phyloP scores from a whole-genome alignment of 2,329 filamentous ascomycete species.

The Penicillium sp. region DNA sequence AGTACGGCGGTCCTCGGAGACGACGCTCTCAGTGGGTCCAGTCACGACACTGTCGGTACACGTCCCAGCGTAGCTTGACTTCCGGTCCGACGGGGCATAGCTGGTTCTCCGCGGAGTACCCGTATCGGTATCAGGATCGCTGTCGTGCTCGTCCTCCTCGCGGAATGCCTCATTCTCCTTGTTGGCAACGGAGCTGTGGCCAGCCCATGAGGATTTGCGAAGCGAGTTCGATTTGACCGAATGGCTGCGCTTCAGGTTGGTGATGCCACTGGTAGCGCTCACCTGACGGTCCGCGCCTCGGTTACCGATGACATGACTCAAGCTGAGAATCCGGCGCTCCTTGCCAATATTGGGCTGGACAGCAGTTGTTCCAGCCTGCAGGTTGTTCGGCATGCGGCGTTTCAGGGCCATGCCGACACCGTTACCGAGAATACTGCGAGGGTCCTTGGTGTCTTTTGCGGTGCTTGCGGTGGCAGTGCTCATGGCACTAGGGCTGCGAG shows the following conservation, averaged over 20 bases:
- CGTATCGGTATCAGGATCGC: conserved; percentile 48
- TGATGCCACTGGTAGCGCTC: conserved; percentile 39
- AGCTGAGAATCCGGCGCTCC: conserved; percentile 77
- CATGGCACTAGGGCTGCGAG: conserved; percentile 32
- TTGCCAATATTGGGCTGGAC: conserved; percentile 46
- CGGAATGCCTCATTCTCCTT: conserved; percentile 61
- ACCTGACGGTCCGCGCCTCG: conserved; percentile 36
- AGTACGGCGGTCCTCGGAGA: conserved; percentile 37
- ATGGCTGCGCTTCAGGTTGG: conserved; percentile 69
- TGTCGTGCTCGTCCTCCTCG: conserved; percentile 58
- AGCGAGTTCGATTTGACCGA: conserved; percentile 64
- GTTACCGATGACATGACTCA: conserved; percentile 84
- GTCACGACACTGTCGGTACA: conserved; percentile 39
- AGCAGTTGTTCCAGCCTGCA: conserved; percentile 42
- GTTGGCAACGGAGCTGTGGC: conserved; percentile 42
- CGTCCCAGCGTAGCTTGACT: conserved; percentile 41
- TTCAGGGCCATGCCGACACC: conserved; percentile 47
- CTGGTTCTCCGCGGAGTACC: conserved; percentile 44
- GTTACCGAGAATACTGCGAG: conserved; percentile 37
- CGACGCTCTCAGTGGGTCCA: conserved; percentile 38
- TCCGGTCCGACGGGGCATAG: conserved; percentile 37
- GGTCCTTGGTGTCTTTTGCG: conserved; percentile 33
- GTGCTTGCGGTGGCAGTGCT: conserved; percentile 30
- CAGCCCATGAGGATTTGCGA: conserved; percentile 68
- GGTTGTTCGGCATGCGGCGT: conserved; percentile 48